A percentile compares a stretch with the other conserved stretches of the same genome.
phyloP scores from a whole-genome alignment of 257 asterid species.

The Plantago ovata region DNA sequence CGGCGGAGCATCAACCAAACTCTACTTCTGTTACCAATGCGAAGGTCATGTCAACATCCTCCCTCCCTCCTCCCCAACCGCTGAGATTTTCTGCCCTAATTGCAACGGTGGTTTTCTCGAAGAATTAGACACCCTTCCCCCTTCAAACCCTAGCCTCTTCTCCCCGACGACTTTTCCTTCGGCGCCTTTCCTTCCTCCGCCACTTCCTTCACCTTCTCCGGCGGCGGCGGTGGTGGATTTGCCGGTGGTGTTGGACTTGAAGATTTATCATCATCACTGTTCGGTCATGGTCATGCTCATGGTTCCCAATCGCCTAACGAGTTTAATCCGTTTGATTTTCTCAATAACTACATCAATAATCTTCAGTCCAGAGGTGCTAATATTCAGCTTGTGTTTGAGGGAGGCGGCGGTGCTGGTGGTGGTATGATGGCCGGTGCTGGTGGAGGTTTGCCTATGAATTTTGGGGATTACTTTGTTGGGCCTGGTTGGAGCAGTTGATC shows the following conservation, averaged over 20 bases:
- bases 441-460: constrained; percentile 30
- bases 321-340: constrained; percentile 57
- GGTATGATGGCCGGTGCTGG: constrained; percentile 34
- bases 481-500: constrained; percentile 74
- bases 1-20: constrained; percentile 2
- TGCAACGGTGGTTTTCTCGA: constrained; percentile 67
- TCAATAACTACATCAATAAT: constrained; percentile 41
- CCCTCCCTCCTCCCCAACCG: constrained; percentile 46
- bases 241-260: constrained; percentile 21
- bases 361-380: constrained; percentile 58
- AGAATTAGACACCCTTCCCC: constrained; percentile 51
- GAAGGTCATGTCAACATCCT: constrained; percentile 45
- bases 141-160: constrained; percentile 35
- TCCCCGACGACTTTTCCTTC: constrained; percentile 18
- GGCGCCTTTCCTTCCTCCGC: constrained; percentile 37
- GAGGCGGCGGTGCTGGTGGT: constrained; percentile 35
- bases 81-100: constrained; percentile 71
- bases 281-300: constrained; percentile 4
- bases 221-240: constrained; percentile 20
- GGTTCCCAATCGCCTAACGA: constrained; percentile 46
- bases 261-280: constrained; percentile 32
- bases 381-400: constrained; percentile 63
- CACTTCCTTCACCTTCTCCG: constrained; percentile 28
- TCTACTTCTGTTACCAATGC: constrained; percentile 68
- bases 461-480: constrained; percentile 68